A percentile compares a stretch with the other conserved stretches of the same genome.
phyloP scores from a whole-genome alignment of 441 rosid species.

The Viola pubescens region DNA sequence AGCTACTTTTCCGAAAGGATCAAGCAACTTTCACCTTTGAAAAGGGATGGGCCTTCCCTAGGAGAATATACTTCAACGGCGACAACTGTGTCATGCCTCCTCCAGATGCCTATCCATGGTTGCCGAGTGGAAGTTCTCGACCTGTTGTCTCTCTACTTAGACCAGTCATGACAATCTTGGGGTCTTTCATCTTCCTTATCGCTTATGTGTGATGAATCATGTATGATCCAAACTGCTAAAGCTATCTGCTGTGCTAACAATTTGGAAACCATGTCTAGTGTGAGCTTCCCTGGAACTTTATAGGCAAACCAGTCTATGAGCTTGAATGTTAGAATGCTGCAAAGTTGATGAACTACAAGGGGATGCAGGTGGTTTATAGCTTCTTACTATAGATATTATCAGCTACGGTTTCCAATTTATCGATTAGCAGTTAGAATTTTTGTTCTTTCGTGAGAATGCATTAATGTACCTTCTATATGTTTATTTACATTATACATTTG shows the following conservation, averaged over 20 bases:
- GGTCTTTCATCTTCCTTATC: slow-evolving; percentile 27
- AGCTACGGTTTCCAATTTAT: slow-evolving; percentile 12
- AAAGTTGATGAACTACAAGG: slow-evolving; percentile 6
- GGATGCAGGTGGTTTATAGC: slow-evolving; percentile 17
- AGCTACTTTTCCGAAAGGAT: slow-evolving; percentile 76
- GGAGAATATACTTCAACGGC: slow-evolving; percentile 86
- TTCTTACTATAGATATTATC: slow-evolving; percentile 9
- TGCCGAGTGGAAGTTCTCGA: slow-evolving; percentile 55
- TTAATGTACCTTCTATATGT: slow-evolving; percentile 10
- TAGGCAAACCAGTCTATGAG: slow-evolving; percentile 8
- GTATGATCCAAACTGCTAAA: slow-evolving; percentile 9
- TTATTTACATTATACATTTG: slow-evolving; percentile 12
- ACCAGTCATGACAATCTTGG: slow-evolving; percentile 25
- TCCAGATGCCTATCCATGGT: slow-evolving; percentile 88
- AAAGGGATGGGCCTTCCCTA: slow-evolving; percentile 96
- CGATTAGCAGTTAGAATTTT: slow-evolving; percentile 14
- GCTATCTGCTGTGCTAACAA: slow-evolving; percentile 16
- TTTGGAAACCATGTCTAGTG: slow-evolving; percentile 8
- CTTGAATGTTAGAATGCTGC: slow-evolving; percentile 9
- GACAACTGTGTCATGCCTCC: slow-evolving; percentile 96
- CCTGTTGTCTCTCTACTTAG: slow-evolving; percentile 19
- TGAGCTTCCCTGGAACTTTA: slow-evolving; percentile 10
- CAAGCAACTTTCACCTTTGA: slow-evolving; percentile 76
- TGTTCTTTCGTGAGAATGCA: slow-evolving; percentile 1
- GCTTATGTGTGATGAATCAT: slow-evolving; percentile 24